Percentiles rank a stretch among this genome's conserved stretches.
These are phyloP conservation scores for Trichoderma atroviride DNA, from an alignment of 2,329 filamentous ascomycete species.

Conservation along the genomic window DNA sequence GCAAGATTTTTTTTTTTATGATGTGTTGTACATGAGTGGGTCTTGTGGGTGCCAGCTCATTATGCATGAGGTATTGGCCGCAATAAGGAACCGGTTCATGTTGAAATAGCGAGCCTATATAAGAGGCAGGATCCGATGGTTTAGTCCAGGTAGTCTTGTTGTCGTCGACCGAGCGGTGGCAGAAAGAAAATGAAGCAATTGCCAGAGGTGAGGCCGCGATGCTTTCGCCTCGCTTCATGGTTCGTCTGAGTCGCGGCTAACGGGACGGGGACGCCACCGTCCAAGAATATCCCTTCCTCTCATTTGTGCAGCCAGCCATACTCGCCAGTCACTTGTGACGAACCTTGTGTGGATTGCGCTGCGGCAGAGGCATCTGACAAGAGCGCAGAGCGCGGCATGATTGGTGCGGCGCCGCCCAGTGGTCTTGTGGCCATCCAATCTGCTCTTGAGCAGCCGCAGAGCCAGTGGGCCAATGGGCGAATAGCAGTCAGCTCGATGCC, in stretches of 20 bases:
- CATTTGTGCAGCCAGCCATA: constrained; percentile 13
- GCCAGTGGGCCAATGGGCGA: constrained; percentile 24
- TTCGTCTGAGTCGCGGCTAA: constrained; percentile 8
- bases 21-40: constrained; percentile 28
- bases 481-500: constrained; percentile 25
- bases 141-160: not conserved
- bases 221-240: not conserved
- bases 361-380: constrained; percentile 26
- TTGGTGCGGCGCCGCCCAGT: constrained; percentile 28
- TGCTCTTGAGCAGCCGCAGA: constrained; percentile 14
- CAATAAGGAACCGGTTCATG: constrained; percentile 17
- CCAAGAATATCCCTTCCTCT: not conserved
- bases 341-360: constrained; percentile 27
- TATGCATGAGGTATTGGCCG: constrained; percentile 27
- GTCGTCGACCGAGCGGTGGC: constrained; percentile 15
- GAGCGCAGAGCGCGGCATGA: constrained; percentile 18
- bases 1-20: constrained; percentile 23
- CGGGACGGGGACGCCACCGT: constrained; percentile 15
- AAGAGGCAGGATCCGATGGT: constrained; percentile 23
- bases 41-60: constrained; percentile 27
- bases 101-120: constrained; percentile 24
- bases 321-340: constrained; percentile 25
- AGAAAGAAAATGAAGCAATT: not conserved
- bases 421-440: constrained; percentile 26
- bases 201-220: not conserved